Evolutionary conservation across 2,329 filamentous ascomycete species (phyloP).

Genomic region (Stagonosporopsis tanaceti): DNA sequence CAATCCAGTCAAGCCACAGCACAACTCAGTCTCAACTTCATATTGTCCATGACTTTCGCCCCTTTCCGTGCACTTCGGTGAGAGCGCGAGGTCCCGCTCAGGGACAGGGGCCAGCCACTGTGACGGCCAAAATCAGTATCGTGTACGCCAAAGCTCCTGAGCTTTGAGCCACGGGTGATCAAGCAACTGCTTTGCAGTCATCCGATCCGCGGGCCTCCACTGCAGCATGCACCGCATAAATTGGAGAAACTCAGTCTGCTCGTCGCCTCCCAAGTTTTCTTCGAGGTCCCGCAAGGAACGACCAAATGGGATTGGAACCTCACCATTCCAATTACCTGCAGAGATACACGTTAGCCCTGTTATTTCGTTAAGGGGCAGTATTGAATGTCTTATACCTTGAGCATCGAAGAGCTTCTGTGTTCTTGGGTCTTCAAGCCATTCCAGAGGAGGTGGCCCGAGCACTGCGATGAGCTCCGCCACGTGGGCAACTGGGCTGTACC

Average conservation of each 20-base stretch:
- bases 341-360: background rate
- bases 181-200: constrained; percentile 27
- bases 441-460: constrained; percentile 28
- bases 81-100: background rate
- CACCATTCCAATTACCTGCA: constrained; percentile 30
- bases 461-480: constrained; percentile 38
- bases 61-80: constrained; percentile 1
- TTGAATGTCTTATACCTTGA: constrained; percentile 20
- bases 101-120: constrained; percentile 2
- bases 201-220: constrained; percentile 44
- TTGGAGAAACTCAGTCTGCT: constrained; percentile 39
- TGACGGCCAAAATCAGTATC: background rate
- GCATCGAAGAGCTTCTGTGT: constrained; percentile 25
- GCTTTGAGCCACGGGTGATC: constrained; percentile 24
- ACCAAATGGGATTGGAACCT: constrained; percentile 14
- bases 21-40: constrained; percentile 6
- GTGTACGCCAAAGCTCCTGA: background rate
- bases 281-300: constrained; percentile 26
- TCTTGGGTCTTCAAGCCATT: constrained; percentile 21
- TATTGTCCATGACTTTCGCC: background rate
- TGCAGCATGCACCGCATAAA: constrained; percentile 48
- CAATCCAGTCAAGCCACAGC: constrained; percentile 2
- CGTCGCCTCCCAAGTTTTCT: constrained; percentile 27
- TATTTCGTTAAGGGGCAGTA: background rate
- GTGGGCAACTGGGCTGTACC: constrained; percentile 37